phyloP scores from a whole-genome alignment of 2,329 filamentous ascomycete genomes.

The Colletotrichum eleusines region DNA sequence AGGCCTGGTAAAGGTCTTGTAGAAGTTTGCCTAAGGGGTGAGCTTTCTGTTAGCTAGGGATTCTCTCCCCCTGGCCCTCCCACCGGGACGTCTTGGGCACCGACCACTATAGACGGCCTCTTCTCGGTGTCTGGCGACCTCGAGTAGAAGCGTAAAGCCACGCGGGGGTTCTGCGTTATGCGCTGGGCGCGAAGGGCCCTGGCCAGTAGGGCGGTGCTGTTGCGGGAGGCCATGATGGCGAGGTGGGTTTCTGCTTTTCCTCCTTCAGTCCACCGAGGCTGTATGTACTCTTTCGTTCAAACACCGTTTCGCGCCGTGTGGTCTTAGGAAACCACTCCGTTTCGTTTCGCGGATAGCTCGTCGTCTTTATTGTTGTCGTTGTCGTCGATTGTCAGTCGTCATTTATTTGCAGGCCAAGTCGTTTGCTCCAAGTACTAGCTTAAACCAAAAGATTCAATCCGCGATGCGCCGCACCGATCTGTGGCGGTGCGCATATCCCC shows the following conservation, averaged over 20 bases:
- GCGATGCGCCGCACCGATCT: constrained; percentile 32
- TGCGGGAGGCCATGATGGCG: constrained; percentile 32
- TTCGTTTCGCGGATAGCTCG: neutral
- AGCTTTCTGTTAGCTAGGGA: neutral
- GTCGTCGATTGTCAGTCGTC: constrained; percentile 12
- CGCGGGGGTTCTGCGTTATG: constrained; percentile 16
- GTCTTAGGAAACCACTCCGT: too few species aligned
- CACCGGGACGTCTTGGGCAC: neutral
- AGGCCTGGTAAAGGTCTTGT: constrained; percentile 79
- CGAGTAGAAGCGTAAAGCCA: constrained; percentile 27
- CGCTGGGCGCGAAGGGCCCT: constrained; percentile 26
- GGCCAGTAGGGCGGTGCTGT: constrained; percentile 14
- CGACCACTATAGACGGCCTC: constrained; percentile 37
- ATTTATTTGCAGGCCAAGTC: neutral
- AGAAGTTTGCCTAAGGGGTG: constrained; percentile 72
- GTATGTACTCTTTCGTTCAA: neutral
- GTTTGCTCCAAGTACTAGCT: neutral
- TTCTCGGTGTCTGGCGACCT: constrained; percentile 24
- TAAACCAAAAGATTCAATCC: neutral
- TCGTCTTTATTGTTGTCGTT: constrained; percentile 6
- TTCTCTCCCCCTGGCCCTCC: neutral
- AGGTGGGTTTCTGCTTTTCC: neutral
- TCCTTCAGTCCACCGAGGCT: neutral
- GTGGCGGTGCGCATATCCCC: constrained; percentile 38
- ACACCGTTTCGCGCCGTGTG: neutral